Percentiles rank a stretch among this genome's conserved stretches.
phyloP scores from a whole-genome alignment of 148 eudicot species.

The Beta vulgaris region DNA sequence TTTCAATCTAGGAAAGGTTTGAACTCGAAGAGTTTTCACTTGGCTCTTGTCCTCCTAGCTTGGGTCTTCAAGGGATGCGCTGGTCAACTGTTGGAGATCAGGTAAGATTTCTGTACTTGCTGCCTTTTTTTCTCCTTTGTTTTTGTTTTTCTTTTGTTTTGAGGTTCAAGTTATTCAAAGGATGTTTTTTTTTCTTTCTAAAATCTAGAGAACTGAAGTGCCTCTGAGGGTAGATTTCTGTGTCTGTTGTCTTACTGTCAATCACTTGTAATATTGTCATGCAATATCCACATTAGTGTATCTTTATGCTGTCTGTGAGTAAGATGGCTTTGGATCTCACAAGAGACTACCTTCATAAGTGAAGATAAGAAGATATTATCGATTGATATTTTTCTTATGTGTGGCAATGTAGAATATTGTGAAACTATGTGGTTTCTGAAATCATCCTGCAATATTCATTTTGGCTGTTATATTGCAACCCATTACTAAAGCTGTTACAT shows the following conservation, averaged over 20 bases:
- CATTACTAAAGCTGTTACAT: neutral
- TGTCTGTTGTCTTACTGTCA: neutral
- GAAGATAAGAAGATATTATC: too few relatives aligned
- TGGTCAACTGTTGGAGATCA: conserved; percentile 78
- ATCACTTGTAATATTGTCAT: neutral
- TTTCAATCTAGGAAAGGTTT: conserved; percentile 65
- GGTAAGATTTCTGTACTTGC: conserved; percentile 42
- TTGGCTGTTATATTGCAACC: neutral
- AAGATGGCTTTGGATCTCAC: neutral
- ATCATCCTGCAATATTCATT: neutral
- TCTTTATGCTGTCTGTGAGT: neutral
- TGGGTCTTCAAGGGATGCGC: conserved; percentile 79
- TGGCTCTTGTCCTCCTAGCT: conserved; percentile 70
- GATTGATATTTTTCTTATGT: too few relatives aligned
- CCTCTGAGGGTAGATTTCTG: neutral
- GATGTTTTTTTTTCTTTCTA: neutral
- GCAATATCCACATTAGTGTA: neutral
- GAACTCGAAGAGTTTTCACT: conserved; percentile 89
- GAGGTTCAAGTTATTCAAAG: neutral
- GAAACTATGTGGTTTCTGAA: neutral
- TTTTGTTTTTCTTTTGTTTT: neutral
- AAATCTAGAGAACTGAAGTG: neutral
- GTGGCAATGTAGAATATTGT: neutral
- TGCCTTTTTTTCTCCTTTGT: neutral
- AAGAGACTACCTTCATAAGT: neutral